Percentiles rank a stretch among this genome's conserved stretches.
Conservation (phyloP, 129 eudicot genomes). For the Deinandra increscens region DNA sequence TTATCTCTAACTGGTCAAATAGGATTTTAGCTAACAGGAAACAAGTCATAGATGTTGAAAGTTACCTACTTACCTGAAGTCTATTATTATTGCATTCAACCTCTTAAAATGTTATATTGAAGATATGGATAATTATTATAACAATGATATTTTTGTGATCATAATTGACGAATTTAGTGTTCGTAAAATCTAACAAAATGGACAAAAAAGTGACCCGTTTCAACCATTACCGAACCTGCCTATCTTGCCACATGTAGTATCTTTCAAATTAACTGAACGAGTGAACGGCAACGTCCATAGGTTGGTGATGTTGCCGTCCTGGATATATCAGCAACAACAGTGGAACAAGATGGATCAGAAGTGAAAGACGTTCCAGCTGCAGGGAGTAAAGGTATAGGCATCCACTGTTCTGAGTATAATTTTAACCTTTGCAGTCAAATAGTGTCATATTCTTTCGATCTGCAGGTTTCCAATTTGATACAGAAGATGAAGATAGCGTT, state of each 20-base stretch:
- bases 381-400: constrained; percentile 75
- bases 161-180: too few relatives aligned
- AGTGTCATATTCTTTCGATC: constrained; percentile 8
- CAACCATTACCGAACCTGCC: background rate
- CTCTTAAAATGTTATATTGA: background rate
- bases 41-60: background rate
- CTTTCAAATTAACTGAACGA: constrained; percentile 5
- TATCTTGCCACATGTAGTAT: constrained; percentile 3
- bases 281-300: constrained; percentile 38
- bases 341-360: constrained; percentile 65
- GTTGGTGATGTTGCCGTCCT: constrained; percentile 89
- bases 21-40: background rate
- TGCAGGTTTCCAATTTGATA: constrained; percentile 86
- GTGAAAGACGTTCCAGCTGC: constrained; percentile 85
- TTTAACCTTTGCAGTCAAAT: background rate
- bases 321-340: constrained; percentile 88
- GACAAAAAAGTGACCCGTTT: background rate
- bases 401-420: constrained; percentile 9
- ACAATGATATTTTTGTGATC: too few relatives aligned
- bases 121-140: background rate
- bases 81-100: background rate
- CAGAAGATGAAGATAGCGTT: constrained; percentile 84
- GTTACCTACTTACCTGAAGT: background rate
- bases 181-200: background rate
- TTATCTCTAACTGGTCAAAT: background rate